Base-by-base conservation (phyloP, 768 basidiomycete species). In the Mycena kentingensis region DNA sequence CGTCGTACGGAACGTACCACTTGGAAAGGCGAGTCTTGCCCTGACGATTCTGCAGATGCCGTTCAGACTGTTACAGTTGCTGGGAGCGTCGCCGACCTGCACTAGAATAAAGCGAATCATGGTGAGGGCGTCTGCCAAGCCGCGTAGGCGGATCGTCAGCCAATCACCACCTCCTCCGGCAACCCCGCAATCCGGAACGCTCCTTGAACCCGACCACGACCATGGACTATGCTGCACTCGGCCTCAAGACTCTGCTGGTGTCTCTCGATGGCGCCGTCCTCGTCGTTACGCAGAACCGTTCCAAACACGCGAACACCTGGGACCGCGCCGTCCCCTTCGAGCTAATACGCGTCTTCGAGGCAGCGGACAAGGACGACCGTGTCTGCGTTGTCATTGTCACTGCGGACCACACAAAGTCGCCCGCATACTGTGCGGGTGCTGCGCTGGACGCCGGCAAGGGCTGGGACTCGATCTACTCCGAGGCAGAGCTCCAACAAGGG, bases 101-200 rank as follows among this genome's bases (percentile, higher is more conserved):
- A 98, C 95, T 46, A 98, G 83, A 68, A 98, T 97, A 72, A 98
- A 98, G 60, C 92, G 85, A 73, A 98, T 97, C 95, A 98, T 98
- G 59, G 68, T n/a, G n/a, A n/a, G n/a, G n/a, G n/a, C n/a, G n/a
- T n/a, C n/a, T n/a, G n/a, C n/a, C n/a, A n/a, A n/a, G n/a, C n/a
- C n/a, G n/a, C n/a, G n/a, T n/a, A n/a, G n/a, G n/a, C n/a, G n/a
- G n/a, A n/a, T n/a, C 31, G 31, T 8, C 8, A 8, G 31, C 31
- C 31, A 16, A 43, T 36, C 37, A 42, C 37, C 19, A 11, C 51
- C 42, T 15, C 18, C 11, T 32, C n/a, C 18, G 35, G 10, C 2
- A 10, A 13, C 31, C 22, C 21, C 19, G 3, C 3, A 18, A 37
- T 25, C 25, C 19, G 13, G 21, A 39, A 27, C 46, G 10, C 42